These are phyloP conservation scores for Phytophthora ohioensis DNA, from an alignment of 352 stramenopile species.

Conservation along the genomic window DNA sequence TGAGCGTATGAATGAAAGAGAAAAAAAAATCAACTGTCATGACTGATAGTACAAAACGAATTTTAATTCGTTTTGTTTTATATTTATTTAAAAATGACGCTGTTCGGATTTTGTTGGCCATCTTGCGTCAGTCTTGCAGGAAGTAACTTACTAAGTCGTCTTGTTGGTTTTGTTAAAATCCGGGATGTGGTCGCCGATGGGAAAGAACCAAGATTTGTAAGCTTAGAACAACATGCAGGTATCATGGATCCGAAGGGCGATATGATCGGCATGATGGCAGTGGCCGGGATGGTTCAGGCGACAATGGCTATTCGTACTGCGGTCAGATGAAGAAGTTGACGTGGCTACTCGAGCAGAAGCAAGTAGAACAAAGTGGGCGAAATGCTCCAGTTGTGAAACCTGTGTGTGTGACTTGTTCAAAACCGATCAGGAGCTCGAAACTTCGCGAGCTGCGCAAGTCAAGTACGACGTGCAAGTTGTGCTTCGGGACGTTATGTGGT, in stretches of 20 bases:
- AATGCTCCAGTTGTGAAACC: not conserved
- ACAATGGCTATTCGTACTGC: slow-evolving; percentile 41
- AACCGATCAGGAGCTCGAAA: slow-evolving; percentile 7
- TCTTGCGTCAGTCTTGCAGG: too few relatives aligned
- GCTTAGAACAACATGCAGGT: not conserved
- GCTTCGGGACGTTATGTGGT: slow-evolving; percentile 19
- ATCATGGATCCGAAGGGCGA: slow-evolving; percentile 34
- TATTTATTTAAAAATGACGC: too few relatives aligned
- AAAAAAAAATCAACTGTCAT: too few relatives aligned
- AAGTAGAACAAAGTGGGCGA: slow-evolving; percentile 6
- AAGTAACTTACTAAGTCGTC: too few relatives aligned
- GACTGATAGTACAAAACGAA: too few relatives aligned
- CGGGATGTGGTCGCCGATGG: too few relatives aligned
- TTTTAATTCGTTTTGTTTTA: too few relatives aligned
- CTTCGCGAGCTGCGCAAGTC: not conserved
- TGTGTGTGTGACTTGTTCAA: slow-evolving; percentile 28
- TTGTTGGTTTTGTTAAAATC: too few relatives aligned
- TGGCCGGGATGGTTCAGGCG: slow-evolving; percentile 24
- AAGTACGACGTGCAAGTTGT: slow-evolving; percentile 32
- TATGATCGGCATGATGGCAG: slow-evolving; percentile 27
- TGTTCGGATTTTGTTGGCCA: too few relatives aligned
- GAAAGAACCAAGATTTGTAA: too few relatives aligned
- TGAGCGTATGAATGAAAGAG: too few relatives aligned
- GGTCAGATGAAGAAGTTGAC: slow-evolving; percentile 47
- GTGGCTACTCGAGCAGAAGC: slow-evolving; percentile 32